These are phyloP conservation scores for Populus hybrid DNA, from an alignment of 441 rosid genomes.

Conservation along the genomic window DNA sequence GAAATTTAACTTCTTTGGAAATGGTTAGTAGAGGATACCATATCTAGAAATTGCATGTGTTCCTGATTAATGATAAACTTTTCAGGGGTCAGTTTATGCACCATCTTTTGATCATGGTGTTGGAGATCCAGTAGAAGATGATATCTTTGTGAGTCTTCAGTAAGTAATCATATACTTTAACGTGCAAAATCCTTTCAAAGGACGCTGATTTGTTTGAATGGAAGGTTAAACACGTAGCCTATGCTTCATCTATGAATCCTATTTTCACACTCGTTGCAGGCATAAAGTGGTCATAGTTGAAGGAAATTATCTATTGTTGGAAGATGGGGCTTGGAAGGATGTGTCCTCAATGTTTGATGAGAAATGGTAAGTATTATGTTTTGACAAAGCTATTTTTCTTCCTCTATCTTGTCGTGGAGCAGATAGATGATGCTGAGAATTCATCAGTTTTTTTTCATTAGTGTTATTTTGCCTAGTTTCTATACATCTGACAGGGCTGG, in stretches of 20 bases:
- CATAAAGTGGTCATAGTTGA: conserved; percentile 86
- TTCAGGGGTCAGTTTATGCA: conserved; percentile 79
- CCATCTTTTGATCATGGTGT: conserved; percentile 92
- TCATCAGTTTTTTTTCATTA: neutral
- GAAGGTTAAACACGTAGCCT: neutral
- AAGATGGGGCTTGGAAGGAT: conserved; percentile 76
- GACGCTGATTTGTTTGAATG: neutral
- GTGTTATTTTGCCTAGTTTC: neutral
- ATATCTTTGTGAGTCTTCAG: conserved; percentile 79
- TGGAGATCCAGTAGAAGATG: conserved; percentile 91
- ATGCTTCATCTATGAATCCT: conserved; percentile 2
- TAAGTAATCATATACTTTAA: conserved; percentile 42
- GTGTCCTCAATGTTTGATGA: conserved; percentile 66
- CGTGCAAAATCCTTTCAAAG: neutral
- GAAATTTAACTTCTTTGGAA: neutral
- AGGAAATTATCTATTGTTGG: conserved; percentile 75
- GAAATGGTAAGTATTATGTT: conserved; percentile 59
- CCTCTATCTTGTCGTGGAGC: neutral
- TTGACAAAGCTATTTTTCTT: conserved; percentile 6
- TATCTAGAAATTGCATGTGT: neutral
- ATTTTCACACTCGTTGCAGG: conserved; percentile 39
- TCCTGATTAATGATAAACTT: conserved; percentile 11
- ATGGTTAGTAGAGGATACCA: neutral
- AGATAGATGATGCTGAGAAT: neutral
- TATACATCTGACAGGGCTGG: neutral